These are phyloP conservation scores for Allium cepa DNA, from an alignment of 106 monocot genomes.

Conservation along the genomic window DNA sequence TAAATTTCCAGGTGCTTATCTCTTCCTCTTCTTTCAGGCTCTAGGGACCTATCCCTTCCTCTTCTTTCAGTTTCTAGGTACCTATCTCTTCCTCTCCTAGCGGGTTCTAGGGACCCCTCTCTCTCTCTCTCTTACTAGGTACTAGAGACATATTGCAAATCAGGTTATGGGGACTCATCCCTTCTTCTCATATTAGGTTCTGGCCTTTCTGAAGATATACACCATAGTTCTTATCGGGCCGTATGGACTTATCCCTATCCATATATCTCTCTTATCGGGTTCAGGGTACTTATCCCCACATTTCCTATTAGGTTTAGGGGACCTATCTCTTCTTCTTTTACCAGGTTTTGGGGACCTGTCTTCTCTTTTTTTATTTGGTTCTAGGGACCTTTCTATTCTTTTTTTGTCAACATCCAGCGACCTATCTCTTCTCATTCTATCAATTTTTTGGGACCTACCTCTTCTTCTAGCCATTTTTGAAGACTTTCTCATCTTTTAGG, in stretches of 20 bases:
- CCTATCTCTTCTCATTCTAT: conserved; percentile 30
- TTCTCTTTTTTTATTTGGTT: conserved; percentile 55
- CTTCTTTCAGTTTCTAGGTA: conserved; percentile 13
- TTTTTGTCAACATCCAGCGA: no score
- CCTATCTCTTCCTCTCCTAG: conserved; percentile 58
- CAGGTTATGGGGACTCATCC: conserved; percentile 5
- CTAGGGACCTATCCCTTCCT: conserved; percentile 55
- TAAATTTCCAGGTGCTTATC: neutral
- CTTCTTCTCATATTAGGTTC: conserved; percentile 20
- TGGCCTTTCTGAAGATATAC: conserved; percentile 1
- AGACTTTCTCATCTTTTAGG: neutral
- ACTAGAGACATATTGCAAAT: conserved; percentile 24
- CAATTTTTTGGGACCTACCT: conserved; percentile 8
- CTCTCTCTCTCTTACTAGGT: conserved; percentile 34
- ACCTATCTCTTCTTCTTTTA: conserved; percentile 48
- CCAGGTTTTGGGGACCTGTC: conserved; percentile 23
- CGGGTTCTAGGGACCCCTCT: conserved; percentile 62
- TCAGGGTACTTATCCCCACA: conserved; percentile 5
- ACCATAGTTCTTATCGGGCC: conserved; percentile 16
- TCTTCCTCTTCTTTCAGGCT: conserved; percentile 23
- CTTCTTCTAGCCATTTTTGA: conserved; percentile 3
- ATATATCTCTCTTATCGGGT: no score
- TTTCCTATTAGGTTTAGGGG: conserved; percentile 34
- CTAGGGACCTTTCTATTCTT: conserved; percentile 27
- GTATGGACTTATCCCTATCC: no score